Conservation (phyloP, 2,329 filamentous ascomycete species). For the Cladosporium sp. region DNA sequence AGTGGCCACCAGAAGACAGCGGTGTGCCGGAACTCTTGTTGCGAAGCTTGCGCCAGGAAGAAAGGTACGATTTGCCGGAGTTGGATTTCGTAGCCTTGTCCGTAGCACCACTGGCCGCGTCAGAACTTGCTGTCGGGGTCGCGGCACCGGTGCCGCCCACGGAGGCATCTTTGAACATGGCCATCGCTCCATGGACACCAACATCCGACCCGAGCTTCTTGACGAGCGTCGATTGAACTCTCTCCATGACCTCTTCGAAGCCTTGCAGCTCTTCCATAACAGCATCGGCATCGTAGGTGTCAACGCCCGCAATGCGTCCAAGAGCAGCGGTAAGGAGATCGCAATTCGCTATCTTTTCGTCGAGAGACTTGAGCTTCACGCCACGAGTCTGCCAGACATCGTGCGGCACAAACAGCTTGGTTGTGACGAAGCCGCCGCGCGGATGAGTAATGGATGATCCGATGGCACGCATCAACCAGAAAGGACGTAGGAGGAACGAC, state of each 20-base stretch:
- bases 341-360: slow-evolving; percentile 91
- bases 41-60: slow-evolving; percentile 85
- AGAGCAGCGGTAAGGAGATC: slow-evolving; percentile 87
- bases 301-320: slow-evolving; percentile 65
- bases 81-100: slow-evolving; percentile 47
- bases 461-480: slow-evolving; percentile 94
- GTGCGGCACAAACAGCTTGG: slow-evolving; percentile 83
- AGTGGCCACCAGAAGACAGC: slow-evolving; percentile 22
- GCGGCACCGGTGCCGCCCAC: slow-evolving; percentile 23
- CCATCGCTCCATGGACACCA: slow-evolving; percentile 69
- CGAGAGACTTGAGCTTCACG: slow-evolving; percentile 84
- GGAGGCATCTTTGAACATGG: slow-evolving; percentile 68
- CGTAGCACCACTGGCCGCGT: slow-evolving; percentile 27
- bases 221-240: slow-evolving; percentile 69
- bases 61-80: slow-evolving; percentile 71
- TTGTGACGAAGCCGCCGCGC: slow-evolving; percentile 86
- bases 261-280: slow-evolving; percentile 92
- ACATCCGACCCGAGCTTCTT: slow-evolving; percentile 94
- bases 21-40: slow-evolving; percentile 76
- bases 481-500: slow-evolving; percentile 84
- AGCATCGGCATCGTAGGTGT: slow-evolving; percentile 86
- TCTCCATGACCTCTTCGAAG: slow-evolving; percentile 79
- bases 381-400: slow-evolving; percentile 94
- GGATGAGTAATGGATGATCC: slow-evolving; percentile 91
- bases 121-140: slow-evolving; percentile 27